These are phyloP conservation scores for Epichloe gansuensis DNA, from an alignment of 2,329 filamentous ascomycete genomes.

Conservation along the genomic window DNA sequence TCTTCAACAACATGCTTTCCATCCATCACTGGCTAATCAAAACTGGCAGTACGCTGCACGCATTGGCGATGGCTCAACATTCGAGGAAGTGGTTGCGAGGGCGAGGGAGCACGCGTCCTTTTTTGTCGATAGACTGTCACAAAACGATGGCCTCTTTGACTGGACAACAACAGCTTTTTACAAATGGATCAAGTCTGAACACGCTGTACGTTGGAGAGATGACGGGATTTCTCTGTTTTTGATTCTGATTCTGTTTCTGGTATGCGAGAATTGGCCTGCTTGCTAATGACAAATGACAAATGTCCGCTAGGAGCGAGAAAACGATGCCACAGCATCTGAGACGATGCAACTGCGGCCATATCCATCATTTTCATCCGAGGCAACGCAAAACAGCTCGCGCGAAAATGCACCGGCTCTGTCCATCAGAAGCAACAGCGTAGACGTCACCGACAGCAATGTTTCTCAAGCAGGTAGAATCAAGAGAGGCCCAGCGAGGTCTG, in stretches of 20 bases:
- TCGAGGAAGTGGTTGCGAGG: conserved; percentile 34
- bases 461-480: background rate
- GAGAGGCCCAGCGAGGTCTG: background rate
- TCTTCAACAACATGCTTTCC: background rate
- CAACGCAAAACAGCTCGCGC: conserved; percentile 7
- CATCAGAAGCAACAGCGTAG: conserved; percentile 8
- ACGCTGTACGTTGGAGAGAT: conserved; percentile 22
- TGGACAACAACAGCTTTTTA: conserved; percentile 36
- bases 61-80: conserved; percentile 38
- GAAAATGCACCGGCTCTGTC: conserved; percentile 5
- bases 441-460: conserved; percentile 1
- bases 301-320: conserved; percentile 14
- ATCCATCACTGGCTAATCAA: background rate
- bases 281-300: background rate
- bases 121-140: conserved; percentile 37
- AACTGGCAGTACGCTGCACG: conserved; percentile 33
- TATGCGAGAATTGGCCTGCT: background rate
- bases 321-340: conserved; percentile 11
- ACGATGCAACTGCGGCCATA: conserved; percentile 10
- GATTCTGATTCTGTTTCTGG: background rate
- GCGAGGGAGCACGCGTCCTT: conserved; percentile 38
- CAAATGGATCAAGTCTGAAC: conserved; percentile 31
- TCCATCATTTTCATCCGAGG: conserved; percentile 9
- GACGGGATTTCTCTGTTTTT: background rate
- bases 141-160: conserved; percentile 22